Base-by-base conservation (phyloP, 345 rosid species). In the Gossypium stocksii region DNA sequence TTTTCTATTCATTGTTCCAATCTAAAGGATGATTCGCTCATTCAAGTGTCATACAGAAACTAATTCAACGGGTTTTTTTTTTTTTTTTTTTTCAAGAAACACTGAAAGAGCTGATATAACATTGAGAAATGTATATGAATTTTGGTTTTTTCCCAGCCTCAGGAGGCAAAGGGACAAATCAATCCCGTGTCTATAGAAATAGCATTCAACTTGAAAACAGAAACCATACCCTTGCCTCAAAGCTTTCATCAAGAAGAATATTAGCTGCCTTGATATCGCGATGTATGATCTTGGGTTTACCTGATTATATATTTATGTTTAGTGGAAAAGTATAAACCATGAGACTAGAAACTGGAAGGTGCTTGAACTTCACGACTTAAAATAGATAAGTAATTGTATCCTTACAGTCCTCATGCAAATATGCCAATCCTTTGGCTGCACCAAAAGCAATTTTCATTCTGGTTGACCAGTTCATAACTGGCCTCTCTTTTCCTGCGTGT, bases 391-490 rank as follows among this genome's bases (percentile, higher is more conserved):
- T 27, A 73, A 80, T 52, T 34, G 60, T 70, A 72, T 56, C 83
- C 96, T 85, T 54, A 93, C 97, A 91, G 76, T 91, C 98, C 82
- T 90, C 97, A 56, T 93, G 98, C 66, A 93, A 85, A 82, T 93
- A 93, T 17, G 96, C 87, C 83, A 93, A 77, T 79, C 97, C 98
- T 87, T 80, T 90, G 8, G 97, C 97, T n/a, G 97, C 85, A 54
- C 95, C 98, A 62, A 90, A 63, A 29, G 96, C 96, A 79, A 93
- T 90, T 84, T 78, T 89, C 84, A 89, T 81, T 75, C 96, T 90
- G 16, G 70, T 85, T 17, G 84, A 66, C 94, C 96, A 93, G 25
- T 80, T 81, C 96, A 91, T 80, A 70, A 87, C 82, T 1, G 86
- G 86, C 74, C 90, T 79, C 7, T 78, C 91, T 80, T 90, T 86